These are phyloP conservation scores for Blastobotrys peoriensis DNA, from an alignment of 805 yeast species.

Conservation along the genomic window DNA sequence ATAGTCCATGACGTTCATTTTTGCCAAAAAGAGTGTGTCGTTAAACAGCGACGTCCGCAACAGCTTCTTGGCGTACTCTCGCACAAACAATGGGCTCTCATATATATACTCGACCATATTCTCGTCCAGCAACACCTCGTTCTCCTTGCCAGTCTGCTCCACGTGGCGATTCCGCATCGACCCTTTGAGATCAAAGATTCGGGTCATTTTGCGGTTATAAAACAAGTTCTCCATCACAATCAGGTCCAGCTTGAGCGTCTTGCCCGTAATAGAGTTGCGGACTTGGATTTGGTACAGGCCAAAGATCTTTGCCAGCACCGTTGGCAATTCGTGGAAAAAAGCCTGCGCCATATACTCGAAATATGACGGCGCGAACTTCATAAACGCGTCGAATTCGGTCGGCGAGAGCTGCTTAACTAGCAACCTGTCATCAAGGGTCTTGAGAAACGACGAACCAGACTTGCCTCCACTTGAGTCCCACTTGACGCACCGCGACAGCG, in stretches of 20 bases:
- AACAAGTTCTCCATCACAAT: slow-evolving; percentile 94
- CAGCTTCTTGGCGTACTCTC: slow-evolving; percentile 83
- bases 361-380: slow-evolving; percentile 92
- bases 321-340: slow-evolving; percentile 88
- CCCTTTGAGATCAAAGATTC: slow-evolving; percentile 94
- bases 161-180: slow-evolving; percentile 97
- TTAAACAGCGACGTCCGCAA: slow-evolving; percentile 88
- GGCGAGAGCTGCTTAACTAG: slow-evolving; percentile 85
- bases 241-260: slow-evolving; percentile 78
- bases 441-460: slow-evolving; percentile 89
- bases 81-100: slow-evolving; percentile 89
- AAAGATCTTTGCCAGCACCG: slow-evolving; percentile 88
- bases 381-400: slow-evolving; percentile 86
- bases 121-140: slow-evolving; percentile 91
- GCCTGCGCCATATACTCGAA: slow-evolving; percentile 96
- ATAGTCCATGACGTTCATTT: slow-evolving; percentile 98
- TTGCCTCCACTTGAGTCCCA: slow-evolving; percentile 98
- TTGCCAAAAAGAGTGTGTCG: slow-evolving; percentile 87
- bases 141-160: slow-evolving; percentile 90
- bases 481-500: slow-evolving; percentile 85
- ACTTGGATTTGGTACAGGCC: slow-evolving; percentile 95
- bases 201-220: slow-evolving; percentile 69
- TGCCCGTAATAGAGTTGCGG: slow-evolving; percentile 68
- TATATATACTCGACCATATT: slow-evolving; percentile 97
- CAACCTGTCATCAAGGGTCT: slow-evolving; percentile 84